These are phyloP conservation scores for Candida khao-thaluensis DNA, from an alignment of 805 yeast species.

Conservation along the genomic window DNA sequence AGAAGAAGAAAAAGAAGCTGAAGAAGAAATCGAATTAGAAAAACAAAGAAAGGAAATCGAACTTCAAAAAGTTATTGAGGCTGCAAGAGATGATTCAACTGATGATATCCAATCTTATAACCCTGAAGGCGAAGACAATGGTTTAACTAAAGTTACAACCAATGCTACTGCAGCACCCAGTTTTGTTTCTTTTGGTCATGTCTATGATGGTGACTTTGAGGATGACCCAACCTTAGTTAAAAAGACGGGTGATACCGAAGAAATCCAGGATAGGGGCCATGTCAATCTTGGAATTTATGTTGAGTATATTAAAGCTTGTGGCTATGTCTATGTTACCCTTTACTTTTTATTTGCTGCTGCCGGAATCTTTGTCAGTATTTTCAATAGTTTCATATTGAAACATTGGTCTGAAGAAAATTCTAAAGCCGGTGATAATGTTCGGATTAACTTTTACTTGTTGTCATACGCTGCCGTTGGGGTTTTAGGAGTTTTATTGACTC, in stretches of 20 bases:
- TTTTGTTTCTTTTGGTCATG: conserved; percentile 34
- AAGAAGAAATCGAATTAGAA: conserved; percentile 15
- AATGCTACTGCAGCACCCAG: conserved; percentile 23
- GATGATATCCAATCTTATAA: conserved; percentile 5
- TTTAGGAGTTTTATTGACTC: conserved; percentile 25
- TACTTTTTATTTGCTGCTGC: conserved; percentile 23
- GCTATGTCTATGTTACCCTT: conserved; percentile 24
- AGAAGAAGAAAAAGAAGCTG: conserved; percentile 19
- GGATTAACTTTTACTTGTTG: conserved; percentile 24
- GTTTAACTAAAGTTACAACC: conserved; percentile 7
- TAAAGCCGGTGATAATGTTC: conserved; percentile 23
- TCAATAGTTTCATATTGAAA: conserved; percentile 31
- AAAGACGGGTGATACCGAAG: conserved; percentile 22
- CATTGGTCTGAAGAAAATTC: conserved; percentile 37
- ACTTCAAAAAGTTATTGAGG: background rate
- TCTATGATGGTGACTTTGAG: conserved; percentile 29
- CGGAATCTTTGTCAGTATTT: conserved; percentile 20
- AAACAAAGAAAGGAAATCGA: conserved; percentile 13
- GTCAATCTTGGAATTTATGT: conserved; percentile 29
- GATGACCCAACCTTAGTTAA: conserved; percentile 14
- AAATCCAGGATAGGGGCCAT: conserved; percentile 31
- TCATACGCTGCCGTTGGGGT: conserved; percentile 30
- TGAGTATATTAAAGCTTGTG: conserved; percentile 34
- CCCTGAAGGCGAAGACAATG: conserved; percentile 9
- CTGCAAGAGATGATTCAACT: conserved; percentile 10